Conservation (phyloP, 345 rosid genomes). For the Erucastrum elatum region DNA sequence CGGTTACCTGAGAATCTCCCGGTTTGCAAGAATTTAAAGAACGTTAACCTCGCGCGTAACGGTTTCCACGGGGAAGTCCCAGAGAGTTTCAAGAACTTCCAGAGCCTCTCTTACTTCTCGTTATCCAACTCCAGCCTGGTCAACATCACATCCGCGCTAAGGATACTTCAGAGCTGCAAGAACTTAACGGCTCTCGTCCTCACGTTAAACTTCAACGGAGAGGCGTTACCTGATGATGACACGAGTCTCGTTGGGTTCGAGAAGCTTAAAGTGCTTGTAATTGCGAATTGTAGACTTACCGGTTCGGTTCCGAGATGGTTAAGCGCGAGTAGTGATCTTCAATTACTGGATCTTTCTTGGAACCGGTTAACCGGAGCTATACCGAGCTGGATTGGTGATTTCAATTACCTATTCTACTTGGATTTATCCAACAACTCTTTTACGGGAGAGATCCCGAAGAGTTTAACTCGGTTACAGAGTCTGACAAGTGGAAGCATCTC, state of each 20-base stretch:
- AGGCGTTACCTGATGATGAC: slow-evolving; percentile 53
- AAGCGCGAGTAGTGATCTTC: slow-evolving; percentile 50
- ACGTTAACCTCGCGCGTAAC: slow-evolving; percentile 68
- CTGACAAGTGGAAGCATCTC: slow-evolving; percentile 49
- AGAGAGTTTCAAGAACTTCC: slow-evolving; percentile 54
- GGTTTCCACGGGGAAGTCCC: slow-evolving; percentile 62
- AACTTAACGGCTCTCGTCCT: slow-evolving; percentile 63
- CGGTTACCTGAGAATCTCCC: slow-evolving; percentile 60
- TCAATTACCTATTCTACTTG: slow-evolving; percentile 56
- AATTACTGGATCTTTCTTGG: slow-evolving; percentile 86
- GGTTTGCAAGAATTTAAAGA: slow-evolving; percentile 48
- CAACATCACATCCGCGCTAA: slow-evolving; percentile 58
- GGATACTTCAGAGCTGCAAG: slow-evolving; percentile 62
- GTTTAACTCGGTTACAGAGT: slow-evolving; percentile 47
- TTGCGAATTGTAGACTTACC: slow-evolving; percentile 59
- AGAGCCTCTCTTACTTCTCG: slow-evolving; percentile 61
- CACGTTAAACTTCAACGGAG: slow-evolving; percentile 60
- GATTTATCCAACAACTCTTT: slow-evolving; percentile 68
- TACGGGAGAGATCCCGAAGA: slow-evolving; percentile 58
- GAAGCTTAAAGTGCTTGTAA: slow-evolving; percentile 61
- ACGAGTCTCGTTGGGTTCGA: slow-evolving; percentile 47
- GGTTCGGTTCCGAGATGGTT: slow-evolving; percentile 76
- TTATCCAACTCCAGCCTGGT: slow-evolving; percentile 57
- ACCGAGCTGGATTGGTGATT: slow-evolving; percentile 58
- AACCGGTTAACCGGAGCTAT: slow-evolving; percentile 52